These are phyloP conservation scores for Alternaria conjuncta DNA, from an alignment of 2,329 filamentous ascomycete genomes.

Conservation along the genomic window DNA sequence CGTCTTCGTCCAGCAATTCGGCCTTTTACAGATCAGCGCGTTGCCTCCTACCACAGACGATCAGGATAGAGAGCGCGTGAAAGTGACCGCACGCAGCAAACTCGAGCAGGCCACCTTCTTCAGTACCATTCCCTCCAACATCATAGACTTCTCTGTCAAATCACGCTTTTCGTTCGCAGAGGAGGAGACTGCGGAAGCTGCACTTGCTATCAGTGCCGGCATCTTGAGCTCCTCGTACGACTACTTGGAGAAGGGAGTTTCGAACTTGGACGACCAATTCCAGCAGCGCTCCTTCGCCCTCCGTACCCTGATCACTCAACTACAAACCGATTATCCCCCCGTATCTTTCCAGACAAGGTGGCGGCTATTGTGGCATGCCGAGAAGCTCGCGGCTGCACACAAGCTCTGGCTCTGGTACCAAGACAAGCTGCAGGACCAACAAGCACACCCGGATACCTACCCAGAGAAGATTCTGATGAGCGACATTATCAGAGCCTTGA, in stretches of 20 bases:
- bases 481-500: constrained; percentile 77
- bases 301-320: constrained; percentile 73
- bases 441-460: constrained; percentile 63
- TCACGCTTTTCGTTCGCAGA: constrained; percentile 70
- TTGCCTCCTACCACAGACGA: constrained; percentile 67
- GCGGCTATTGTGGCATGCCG: constrained; percentile 85
- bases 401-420: constrained; percentile 85
- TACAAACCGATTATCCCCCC: constrained; percentile 68
- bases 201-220: constrained; percentile 78
- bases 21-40: constrained; percentile 62
- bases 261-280: constrained; percentile 83
- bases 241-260: constrained; percentile 74
- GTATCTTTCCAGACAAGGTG: constrained; percentile 75
- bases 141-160: constrained; percentile 80
- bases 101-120: constrained; percentile 96
- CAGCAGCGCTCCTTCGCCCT: constrained; percentile 74
- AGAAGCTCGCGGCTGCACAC: constrained; percentile 83
- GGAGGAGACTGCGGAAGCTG: constrained; percentile 76
- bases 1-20: constrained; percentile 64
- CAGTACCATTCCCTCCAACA: constrained; percentile 79
- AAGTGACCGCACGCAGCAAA: constrained; percentile 83
- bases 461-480: constrained; percentile 73
- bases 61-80: constrained; percentile 45
- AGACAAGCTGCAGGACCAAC: constrained; percentile 71
- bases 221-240: constrained; percentile 79